phyloP scores from a whole-genome alignment of 176 grass and related monocot genomes.

The Aegilops longissima region DNA sequence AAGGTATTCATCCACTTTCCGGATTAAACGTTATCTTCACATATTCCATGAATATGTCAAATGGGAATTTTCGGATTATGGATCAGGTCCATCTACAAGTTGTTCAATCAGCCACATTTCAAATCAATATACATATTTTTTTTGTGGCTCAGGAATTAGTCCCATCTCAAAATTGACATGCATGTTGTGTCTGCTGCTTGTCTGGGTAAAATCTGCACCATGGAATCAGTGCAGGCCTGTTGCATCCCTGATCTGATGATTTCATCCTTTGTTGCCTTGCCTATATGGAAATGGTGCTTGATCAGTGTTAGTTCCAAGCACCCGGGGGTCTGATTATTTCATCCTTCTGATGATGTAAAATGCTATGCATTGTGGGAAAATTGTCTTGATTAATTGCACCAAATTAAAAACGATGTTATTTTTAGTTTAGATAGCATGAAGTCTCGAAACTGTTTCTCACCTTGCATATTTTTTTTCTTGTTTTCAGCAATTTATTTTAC shows the following conservation, averaged over 20 bases:
- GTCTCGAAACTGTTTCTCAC: neutral
- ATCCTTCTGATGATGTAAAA: neutral
- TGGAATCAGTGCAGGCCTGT: neutral
- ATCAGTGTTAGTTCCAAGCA: neutral
- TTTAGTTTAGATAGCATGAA: neutral
- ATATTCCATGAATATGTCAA: neutral
- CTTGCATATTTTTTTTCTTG: neutral
- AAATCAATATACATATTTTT: neutral
- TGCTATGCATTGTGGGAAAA: neutral
- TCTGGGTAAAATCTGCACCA: neutral
- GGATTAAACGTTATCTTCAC: neutral
- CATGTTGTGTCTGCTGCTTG: neutral
- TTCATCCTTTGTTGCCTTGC: conserved; percentile 6
- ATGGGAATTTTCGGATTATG: neutral
- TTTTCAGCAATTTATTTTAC: neutral
- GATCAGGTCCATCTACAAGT: neutral
- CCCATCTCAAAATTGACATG: neutral
- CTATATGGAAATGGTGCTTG: neutral
- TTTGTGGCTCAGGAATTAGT: neutral
- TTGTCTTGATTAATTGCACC: neutral
- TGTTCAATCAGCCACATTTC: neutral
- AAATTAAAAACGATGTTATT: neutral
- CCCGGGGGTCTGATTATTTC: neutral
- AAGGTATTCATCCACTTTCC: conserved; percentile 27
- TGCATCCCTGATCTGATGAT: neutral